Percentiles rank a stretch among this genome's conserved stretches.
Conservation (phyloP, 805 yeast species). For the Pichia membranifaciens region DNA sequence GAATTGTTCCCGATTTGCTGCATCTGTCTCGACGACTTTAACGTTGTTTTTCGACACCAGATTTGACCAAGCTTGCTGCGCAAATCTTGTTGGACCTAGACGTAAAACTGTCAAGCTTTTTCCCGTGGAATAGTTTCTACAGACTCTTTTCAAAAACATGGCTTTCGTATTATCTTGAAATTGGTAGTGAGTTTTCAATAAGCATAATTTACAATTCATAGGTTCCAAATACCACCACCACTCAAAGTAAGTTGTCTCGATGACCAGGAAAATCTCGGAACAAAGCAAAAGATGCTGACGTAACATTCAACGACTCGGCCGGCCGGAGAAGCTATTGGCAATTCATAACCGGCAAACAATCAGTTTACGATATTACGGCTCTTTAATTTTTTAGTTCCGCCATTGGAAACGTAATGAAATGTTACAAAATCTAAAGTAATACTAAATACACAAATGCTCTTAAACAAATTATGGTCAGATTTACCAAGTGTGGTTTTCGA, state of each 20-base stretch:
- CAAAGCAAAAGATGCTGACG: not conserved
- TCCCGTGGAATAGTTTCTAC: not conserved
- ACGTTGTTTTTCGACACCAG: constrained; percentile 29
- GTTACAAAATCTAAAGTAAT: too few species aligned
- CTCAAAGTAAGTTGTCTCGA: too few species aligned
- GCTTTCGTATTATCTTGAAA: not conserved
- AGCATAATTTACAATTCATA: too few species aligned
- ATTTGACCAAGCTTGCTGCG: constrained; percentile 57
- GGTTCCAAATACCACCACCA: too few species aligned
- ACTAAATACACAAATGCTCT: too few species aligned
- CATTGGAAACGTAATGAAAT: too few species aligned
- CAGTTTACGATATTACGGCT: too few species aligned
- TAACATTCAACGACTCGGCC: too few species aligned
- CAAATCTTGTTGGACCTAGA: constrained; percentile 56
- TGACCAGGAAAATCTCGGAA: not conserved
- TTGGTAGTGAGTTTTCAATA: not conserved
- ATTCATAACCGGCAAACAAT: too few species aligned
- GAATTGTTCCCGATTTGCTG: constrained; percentile 37
- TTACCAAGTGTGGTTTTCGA: constrained; percentile 10
- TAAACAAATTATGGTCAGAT: too few species aligned
- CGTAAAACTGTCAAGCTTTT: constrained; percentile 55
- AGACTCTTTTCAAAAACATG: not conserved
- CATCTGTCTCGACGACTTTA: constrained; percentile 41
- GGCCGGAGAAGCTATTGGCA: too few species aligned
- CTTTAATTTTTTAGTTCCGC: too few species aligned